Percentiles rank a stretch among this genome's conserved stretches.
These are phyloP conservation scores for Linaria vulgaris DNA, from an alignment of 257 asterid genomes.

Conservation along the genomic window DNA sequence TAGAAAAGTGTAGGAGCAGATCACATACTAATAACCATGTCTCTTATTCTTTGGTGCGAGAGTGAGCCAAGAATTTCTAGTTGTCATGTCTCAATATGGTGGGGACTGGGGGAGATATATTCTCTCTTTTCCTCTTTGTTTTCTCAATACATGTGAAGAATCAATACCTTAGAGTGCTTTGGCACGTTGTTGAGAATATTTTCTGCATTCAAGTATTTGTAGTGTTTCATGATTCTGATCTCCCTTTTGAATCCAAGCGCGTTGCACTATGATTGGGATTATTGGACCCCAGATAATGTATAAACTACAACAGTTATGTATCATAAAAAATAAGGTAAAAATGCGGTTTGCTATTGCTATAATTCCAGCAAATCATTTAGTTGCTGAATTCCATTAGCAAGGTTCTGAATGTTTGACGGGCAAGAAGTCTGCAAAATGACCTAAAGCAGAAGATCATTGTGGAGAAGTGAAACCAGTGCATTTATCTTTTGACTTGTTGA, in stretches of 20 bases:
- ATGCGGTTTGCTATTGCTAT: slow-evolving; percentile 2
- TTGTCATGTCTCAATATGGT: too few species aligned
- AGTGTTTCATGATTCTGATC: background rate
- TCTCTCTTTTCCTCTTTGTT: too few species aligned
- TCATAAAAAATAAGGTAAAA: background rate
- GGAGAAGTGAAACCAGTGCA: too few species aligned
- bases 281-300: background rate
- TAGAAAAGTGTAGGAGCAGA: too few species aligned
- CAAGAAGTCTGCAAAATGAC: too few species aligned
- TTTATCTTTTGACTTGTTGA: too few species aligned
- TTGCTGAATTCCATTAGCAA: background rate
- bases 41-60: too few species aligned
- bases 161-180: background rate
- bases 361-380: background rate
- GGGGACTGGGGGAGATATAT: too few species aligned
- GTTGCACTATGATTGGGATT: background rate
- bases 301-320: background rate
- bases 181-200: background rate
- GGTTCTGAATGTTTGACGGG: background rate
- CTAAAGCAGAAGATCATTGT: too few species aligned
- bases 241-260: slow-evolving; percentile 9
- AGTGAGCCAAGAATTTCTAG: too few species aligned
- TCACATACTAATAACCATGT: too few species aligned
- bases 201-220: background rate
- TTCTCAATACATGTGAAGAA: too few species aligned